These are phyloP conservation scores for Schizosaccharomyces osmophilus DNA, from an alignment of 805 yeast species.

Conservation along the genomic window DNA sequence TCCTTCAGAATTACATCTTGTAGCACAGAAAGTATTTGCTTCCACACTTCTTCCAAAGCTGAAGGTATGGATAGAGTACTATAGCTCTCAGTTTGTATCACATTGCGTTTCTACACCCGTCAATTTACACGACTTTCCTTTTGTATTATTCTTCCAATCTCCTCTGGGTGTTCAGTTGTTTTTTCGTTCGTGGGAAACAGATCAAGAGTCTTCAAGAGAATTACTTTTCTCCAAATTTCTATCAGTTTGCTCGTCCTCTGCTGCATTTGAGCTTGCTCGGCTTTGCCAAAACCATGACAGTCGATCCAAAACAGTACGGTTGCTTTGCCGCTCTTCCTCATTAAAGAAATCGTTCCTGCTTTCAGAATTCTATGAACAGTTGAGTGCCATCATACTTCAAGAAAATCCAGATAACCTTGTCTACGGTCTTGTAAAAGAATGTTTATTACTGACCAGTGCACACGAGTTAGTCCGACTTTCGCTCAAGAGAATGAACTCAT, in stretches of 20 bases:
- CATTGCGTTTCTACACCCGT: too few relatives aligned
- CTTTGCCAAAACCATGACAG: not conserved
- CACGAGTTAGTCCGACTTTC: not conserved
- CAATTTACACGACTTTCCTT: too few relatives aligned
- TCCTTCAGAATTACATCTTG: not conserved
- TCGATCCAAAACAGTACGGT: not conserved
- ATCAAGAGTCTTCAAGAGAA: not conserved
- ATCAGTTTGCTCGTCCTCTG: not conserved
- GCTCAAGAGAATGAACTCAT: not conserved
- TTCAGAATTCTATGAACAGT: not conserved
- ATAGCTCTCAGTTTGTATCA: not conserved
- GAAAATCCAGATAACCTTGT: not conserved
- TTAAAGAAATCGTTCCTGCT: too few relatives aligned
- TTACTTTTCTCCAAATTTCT: not conserved
- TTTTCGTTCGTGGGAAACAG: too few relatives aligned
- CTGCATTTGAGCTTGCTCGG: not conserved
- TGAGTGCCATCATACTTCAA: not conserved
- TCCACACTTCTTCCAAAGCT: not conserved
- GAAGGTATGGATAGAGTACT: not conserved
- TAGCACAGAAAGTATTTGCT: not conserved
- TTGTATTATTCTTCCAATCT: too few relatives aligned
- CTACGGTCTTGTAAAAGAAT: not conserved
- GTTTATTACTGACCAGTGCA: not conserved
- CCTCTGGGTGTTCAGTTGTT: too few relatives aligned
- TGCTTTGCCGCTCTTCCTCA: not conserved